Evolutionary conservation across 2,329 filamentous ascomycete species (phyloP).

Genomic region (Penicillium sclerotiorum): DNA sequence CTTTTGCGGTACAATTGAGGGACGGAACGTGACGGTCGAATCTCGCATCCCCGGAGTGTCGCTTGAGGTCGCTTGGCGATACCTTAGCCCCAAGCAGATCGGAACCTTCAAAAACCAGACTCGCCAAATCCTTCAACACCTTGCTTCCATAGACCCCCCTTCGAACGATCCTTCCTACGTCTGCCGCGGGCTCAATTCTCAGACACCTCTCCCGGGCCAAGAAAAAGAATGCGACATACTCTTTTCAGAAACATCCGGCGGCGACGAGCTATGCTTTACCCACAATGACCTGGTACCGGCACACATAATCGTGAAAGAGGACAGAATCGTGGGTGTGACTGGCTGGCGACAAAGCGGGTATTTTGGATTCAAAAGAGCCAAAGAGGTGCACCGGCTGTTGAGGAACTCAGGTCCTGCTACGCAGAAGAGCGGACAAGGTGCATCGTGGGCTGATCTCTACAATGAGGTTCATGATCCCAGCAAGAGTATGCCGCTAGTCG

Average conservation of each 20-base stretch:
- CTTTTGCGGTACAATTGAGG: constrained; percentile 42
- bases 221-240: constrained; percentile 36
- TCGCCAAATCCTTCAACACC: constrained; percentile 35
- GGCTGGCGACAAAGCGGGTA: constrained; percentile 46
- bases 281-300: constrained; percentile 42
- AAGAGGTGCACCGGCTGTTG: constrained; percentile 36
- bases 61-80: constrained; percentile 42
- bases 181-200: constrained; percentile 35
- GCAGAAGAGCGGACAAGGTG: constrained; percentile 13
- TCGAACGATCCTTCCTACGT: constrained; percentile 37
- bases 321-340: constrained; percentile 40
- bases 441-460: constrained; percentile 42
- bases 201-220: constrained; percentile 25
- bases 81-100: constrained; percentile 38
- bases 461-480: constrained; percentile 24
- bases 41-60: constrained; percentile 44
- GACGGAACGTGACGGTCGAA: constrained; percentile 44
- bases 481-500: constrained; percentile 13
- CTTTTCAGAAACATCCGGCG: constrained; percentile 29
- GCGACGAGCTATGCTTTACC: constrained; percentile 33
- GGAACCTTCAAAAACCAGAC: constrained; percentile 39
- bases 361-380: constrained; percentile 39
- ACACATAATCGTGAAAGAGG: constrained; percentile 43
- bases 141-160: constrained; percentile 29
- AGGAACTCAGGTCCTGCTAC: constrained; percentile 28